Conservation (phyloP, 1,284 basidiomycete genomes). For the Cutaneotrichosporon arboriforme region DNA sequence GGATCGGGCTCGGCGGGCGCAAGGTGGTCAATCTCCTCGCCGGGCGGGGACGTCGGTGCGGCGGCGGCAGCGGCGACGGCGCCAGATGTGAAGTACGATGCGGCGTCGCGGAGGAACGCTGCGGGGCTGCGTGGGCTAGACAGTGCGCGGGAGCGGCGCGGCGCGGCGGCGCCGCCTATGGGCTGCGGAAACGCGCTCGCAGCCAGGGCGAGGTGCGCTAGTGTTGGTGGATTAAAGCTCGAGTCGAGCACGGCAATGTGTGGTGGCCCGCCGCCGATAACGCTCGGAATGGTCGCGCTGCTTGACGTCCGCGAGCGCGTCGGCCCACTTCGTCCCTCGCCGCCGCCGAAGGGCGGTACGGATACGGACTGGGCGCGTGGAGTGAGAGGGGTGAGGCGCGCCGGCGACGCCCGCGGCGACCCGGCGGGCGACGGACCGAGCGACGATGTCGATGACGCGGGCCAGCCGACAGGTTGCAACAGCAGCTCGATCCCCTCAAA, state of each 20-base stretch:
- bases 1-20: neutral
- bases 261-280: neutral
- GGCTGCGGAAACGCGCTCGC: constrained; percentile 33
- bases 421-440: constrained; percentile 5
- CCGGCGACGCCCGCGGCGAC: neutral
- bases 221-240: constrained; percentile 89
- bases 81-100: constrained; percentile 1
- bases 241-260: constrained; percentile 68
- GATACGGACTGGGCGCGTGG: no score
- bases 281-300: neutral
- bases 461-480: constrained; percentile 30
- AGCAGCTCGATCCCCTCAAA: constrained; percentile 28
- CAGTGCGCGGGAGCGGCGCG: constrained; percentile 32
- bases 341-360: neutral
- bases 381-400: neutral
- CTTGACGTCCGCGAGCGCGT: neutral
- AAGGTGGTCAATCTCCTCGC: neutral
- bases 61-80: constrained; percentile 30
- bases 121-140: neutral
- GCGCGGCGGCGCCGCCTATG: neutral
- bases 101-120: constrained; percentile 3
- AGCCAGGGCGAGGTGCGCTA: constrained; percentile 76
- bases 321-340: neutral
- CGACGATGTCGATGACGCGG: neutral
- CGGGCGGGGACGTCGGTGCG: constrained; percentile 30